Evolutionary conservation across 176 grass and related monocot genomes (phyloP).

Genomic region (Metroxylon sagu): DNA sequence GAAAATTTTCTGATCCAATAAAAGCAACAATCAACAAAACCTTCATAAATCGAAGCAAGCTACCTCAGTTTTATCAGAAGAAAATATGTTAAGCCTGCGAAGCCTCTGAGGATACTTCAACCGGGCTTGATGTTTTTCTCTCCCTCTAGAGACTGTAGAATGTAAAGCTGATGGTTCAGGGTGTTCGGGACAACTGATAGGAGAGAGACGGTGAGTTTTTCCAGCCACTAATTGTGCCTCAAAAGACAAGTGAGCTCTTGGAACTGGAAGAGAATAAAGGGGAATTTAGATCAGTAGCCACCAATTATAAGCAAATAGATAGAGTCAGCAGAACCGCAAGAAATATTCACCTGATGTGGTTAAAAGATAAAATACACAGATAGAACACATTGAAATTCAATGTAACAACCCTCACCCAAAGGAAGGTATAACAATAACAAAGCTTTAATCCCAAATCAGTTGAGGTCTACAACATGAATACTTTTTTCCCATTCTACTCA

Average conservation of each 20-base stretch:
- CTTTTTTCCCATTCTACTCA: too few species aligned
- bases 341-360: too few species aligned
- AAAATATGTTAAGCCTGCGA: slow-evolving; percentile 74
- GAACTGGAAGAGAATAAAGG: slow-evolving; percentile 49
- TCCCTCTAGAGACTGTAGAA: slow-evolving; percentile 61
- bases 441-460: too few species aligned
- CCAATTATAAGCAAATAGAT: neutral
- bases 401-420: too few species aligned
- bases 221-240: slow-evolving; percentile 92
- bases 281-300: slow-evolving; percentile 12
- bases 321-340: too few species aligned
- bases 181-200: slow-evolving; percentile 46
- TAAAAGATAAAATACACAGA: too few species aligned
- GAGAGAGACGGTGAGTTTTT: slow-evolving; percentile 60
- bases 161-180: slow-evolving; percentile 29
- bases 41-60: neutral
- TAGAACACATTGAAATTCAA: too few species aligned
- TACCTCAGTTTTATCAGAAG: slow-evolving; percentile 88
- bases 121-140: slow-evolving; percentile 72
- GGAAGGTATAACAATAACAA: too few species aligned
- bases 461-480: too few species aligned
- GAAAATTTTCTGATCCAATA: too few species aligned
- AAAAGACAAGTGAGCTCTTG: slow-evolving; percentile 76
- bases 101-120: slow-evolving; percentile 89
- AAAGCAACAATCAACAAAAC: too few species aligned